Conservation (phyloP, 1,284 basidiomycete genomes). For the Boletus semigastroideus region DNA sequence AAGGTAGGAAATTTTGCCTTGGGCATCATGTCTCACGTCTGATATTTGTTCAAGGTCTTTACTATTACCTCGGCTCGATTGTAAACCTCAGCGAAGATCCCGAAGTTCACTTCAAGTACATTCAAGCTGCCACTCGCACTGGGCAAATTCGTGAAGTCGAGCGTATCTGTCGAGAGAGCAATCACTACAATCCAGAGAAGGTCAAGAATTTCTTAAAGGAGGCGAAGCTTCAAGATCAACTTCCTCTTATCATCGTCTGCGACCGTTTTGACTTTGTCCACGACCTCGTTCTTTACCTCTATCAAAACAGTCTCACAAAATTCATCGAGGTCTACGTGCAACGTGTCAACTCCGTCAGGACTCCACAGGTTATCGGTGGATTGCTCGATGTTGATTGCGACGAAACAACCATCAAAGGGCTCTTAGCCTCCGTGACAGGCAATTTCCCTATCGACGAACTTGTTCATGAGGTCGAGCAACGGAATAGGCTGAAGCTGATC, state of each 20-base stretch:
- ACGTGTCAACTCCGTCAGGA: slow-evolving; percentile 94
- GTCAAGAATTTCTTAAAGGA: slow-evolving; percentile 99
- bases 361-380: slow-evolving; percentile 98
- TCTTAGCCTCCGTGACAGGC: slow-evolving; percentile 92
- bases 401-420: slow-evolving; percentile 92
- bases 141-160: slow-evolving; percentile 99
- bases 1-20: slow-evolving; percentile 49
- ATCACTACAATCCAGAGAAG: slow-evolving; percentile 98
- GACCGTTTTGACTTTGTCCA: slow-evolving; percentile 99
- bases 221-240: slow-evolving; percentile 94
- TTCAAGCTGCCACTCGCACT: slow-evolving; percentile 97
- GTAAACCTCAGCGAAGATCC: slow-evolving; percentile 96
- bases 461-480: slow-evolving; percentile 94
- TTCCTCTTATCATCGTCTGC: slow-evolving; percentile 99
- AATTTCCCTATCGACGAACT: slow-evolving; percentile 98
- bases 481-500: slow-evolving; percentile 96
- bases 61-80: slow-evolving; percentile 97
- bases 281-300: slow-evolving; percentile 97
- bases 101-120: slow-evolving; percentile 99
- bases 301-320: slow-evolving; percentile 95
- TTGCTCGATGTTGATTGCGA: slow-evolving; percentile 98
- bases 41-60: slow-evolving; percentile 63
- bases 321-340: slow-evolving; percentile 99
- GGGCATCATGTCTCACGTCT: neutral
- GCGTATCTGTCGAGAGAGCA: slow-evolving; percentile 97